Evolutionary conservation across 2,329 filamentous ascomycete species (phyloP), one percentile per base, ranked within the genome.

Genomic region (Xylaria sp.): DNA sequence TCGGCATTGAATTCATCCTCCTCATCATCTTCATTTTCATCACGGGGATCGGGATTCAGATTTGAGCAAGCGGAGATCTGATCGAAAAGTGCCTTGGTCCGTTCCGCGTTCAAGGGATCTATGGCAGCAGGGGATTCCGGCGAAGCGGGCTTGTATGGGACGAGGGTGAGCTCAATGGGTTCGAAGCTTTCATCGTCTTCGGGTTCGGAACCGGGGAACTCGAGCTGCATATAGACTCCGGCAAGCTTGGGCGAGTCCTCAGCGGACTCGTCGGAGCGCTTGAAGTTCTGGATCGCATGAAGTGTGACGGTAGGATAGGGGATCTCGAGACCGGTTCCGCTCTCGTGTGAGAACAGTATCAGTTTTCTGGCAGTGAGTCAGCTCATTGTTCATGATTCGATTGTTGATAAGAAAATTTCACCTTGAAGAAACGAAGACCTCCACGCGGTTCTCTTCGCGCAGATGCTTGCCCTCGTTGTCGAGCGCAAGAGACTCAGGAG

Each of bases 41-140:
- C 76, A n/a, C 78, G 76, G 0, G 85, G 85, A 66, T 92, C 89
- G 0, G 89, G 89, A 69, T 92, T 86, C 11, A 92, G 76, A 68
- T 92, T 88, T 2, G 89, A 89, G 74, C 90, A 92, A 19, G 81
- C 81, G 1, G 88, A 86, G 62, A 92, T 84, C 44, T 90, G 89
- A 16, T 83, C 80, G 74, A 86, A 92, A 37, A 91, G 78, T 56
- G 80, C 77, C 18, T 76, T 74, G 37, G 76, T 75, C 9, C 69
- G 66, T 52, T 71, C 68, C 2, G 58, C 55, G 37, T 72, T 73
- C 19, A 68, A 58, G 4, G 69, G 64, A 54, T 71, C 69, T 46
- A 70, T 52, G 34, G 47, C 39, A 0, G 65, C 59, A 46, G 72
- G 60, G 23, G 65, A 67, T 69, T 62, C 69, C 64, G 50, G 63